Base-by-base conservation (phyloP, 768 basidiomycete genomes). In the Leccinum aurantiacum region DNA sequence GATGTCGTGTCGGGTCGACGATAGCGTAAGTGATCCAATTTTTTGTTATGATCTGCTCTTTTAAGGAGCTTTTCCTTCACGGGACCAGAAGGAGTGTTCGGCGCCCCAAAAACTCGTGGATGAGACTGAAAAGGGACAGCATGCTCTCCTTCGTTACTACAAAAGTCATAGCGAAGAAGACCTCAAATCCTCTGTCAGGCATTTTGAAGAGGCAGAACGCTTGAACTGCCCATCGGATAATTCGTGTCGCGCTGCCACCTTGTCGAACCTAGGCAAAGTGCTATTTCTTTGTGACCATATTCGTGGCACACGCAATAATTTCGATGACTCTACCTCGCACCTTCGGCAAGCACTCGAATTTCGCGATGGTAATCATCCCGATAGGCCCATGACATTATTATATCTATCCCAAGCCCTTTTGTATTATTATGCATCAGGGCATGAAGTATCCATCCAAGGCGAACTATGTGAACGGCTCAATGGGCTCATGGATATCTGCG, bases 191-290 rank as follows among this genome's bases (percentile, higher is more conserved):
- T 27, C 63, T n/a, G 3, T 63, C 17, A 17, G n/a, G 6, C 14
- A 44, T 27, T 66, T 66, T 33, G 25, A 58, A 24, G 4, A 6
- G 4, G 61, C 58, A 22, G 17, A 54, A 35, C 15, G 10, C 8
- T n/a, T n/a, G n/a, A n/a, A 19, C 6, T 65, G 55, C 29, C 49
- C 37, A n/a, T 6, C 17, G 3, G 38, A 15, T 2, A 22, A 50
- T 10, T 19, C 15, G 6, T 54, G 35, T 56, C 65, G 56, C 17
- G 65, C 61, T 9, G 54, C 54, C 3, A 54, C 54, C 17, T 33
- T 66, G 4, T 57, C 46, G 37, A 66, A 66, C 54, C 59, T 66
- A n/a, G 65, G 65, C 9, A 63, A 57, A 9, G 61, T 47, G 19
- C 22, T 38, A 33, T 59, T 58, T n/a, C 46, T 60, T 15, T 15